Percentiles rank a stretch among this genome's conserved stretches.
phyloP scores from a whole-genome alignment of 169 alveolate genomes.

The Cryptosporidium bovis region DNA sequence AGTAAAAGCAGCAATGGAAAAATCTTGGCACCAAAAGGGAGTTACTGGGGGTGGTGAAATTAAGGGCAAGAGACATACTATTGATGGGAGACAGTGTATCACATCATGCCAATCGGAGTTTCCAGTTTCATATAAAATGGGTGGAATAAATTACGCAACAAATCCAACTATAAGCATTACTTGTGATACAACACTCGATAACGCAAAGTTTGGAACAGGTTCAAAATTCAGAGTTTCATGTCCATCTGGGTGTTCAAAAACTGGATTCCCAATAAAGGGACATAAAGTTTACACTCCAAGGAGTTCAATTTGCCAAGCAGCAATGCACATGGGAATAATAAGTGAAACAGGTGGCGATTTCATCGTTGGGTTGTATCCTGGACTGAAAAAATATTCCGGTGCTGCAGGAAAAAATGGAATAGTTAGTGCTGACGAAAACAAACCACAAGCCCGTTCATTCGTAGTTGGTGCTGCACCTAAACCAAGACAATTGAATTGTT shows the following conservation, averaged over 20 bases:
- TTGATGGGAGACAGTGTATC: conserved; percentile 80
- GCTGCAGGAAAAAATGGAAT: conserved; percentile 74
- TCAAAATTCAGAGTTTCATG: conserved; percentile 74
- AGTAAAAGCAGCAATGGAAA: conserved; percentile 72
- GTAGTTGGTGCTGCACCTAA: conserved; percentile 87
- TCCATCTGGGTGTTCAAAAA: conserved; percentile 76
- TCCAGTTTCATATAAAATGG: conserved; percentile 75
- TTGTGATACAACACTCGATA: conserved; percentile 75
- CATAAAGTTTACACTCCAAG: conserved; percentile 76
- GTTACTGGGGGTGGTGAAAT: conserved; percentile 64
- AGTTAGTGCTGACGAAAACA: conserved; percentile 70
- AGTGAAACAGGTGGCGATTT: conserved; percentile 80
- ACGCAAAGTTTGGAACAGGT: conserved; percentile 75
- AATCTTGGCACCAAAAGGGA: conserved; percentile 75
- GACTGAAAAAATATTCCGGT: conserved; percentile 73
- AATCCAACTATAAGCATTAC: conserved; percentile 75
- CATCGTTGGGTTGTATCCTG: conserved; percentile 76
- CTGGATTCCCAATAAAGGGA: conserved; percentile 75
- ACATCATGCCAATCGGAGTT: conserved; percentile 78
- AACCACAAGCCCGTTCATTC: conserved; percentile 76
- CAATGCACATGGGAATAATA: conserved; percentile 90
- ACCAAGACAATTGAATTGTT: conserved; percentile 70
- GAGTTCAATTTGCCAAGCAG: conserved; percentile 90
- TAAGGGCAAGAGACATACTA: conserved; percentile 78
- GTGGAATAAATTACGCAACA: conserved; percentile 68